Base-by-base conservation (phyloP, 2,329 filamentous ascomycete genomes). In the Cercospora nicotianae region DNA sequence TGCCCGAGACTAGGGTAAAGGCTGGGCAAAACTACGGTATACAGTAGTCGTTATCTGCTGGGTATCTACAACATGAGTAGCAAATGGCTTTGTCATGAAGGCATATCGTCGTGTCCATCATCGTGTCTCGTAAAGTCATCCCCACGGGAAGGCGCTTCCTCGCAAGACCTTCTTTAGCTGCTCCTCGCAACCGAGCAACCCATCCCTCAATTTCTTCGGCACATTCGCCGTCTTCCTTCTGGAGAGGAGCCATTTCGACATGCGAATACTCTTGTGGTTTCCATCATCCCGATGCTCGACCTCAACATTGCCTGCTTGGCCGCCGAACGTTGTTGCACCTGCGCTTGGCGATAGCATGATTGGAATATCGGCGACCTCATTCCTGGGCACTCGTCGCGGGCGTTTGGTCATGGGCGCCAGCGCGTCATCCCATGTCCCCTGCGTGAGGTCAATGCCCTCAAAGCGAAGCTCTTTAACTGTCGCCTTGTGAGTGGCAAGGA, bases 391-490 rank as follows among this genome's bases (percentile, higher is more conserved):
- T 20, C 48, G 66, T 45, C 60, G 58, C 5, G 42, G n/a, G n/a
- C 39, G 59, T 16, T 63, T 63, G 20, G 86, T 87, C 66, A 96
- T 81, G 1, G 91, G 90, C 45, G 88, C 87, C n/a, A 96, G 85
- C 0, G 92, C 92, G 31, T 93, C 90, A 67, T 95, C 90, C 92
- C 92, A 96, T 66, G 84, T 90, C 30, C 91, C 92, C 68, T 87
- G 85, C 61, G 88, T 84, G 53, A 96, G 85, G 31, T 86, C 83
- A 18, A 94, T 89, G 70, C 91, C 89, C 76, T 93, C 89, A 78
- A 96, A 93, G 77, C 93, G 89, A 75, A 94, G 92, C 75, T 94
- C 90, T 70, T 86, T 85, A 57, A 96, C 87, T 0, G 88, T 90
- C 65, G 83, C 82, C 31, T 87, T 85, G 79, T 96, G 92, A 12